Base-by-base conservation (phyloP, 2,329 filamentous ascomycete genomes). In the Ilyonectria mors-panacis region DNA sequence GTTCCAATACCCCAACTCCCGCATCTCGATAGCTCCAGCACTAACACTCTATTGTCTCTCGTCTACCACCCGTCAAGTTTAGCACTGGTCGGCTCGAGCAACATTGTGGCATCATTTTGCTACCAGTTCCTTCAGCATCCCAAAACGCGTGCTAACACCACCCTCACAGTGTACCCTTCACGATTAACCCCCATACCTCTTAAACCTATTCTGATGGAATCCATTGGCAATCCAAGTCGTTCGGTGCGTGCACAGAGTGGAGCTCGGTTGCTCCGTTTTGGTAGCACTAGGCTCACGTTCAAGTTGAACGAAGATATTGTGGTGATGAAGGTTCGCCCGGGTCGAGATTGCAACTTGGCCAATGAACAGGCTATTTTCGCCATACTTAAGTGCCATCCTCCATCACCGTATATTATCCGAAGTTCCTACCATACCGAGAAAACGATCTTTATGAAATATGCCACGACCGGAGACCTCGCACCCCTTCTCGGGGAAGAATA, bases 381-480 rank as follows among this genome's bases (percentile, higher is more conserved):
- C 19, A 60, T 45, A 21, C 44, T 70, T 10, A 44, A 68, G 15
- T 26, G 51, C 17, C 61, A 68, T 48, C 57, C 65, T 37, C 51
- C 26, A 6, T 70, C 65, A 45, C 65, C 68, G 5, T 70, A 65
- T 13, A 70, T 68, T 50, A 26, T 70, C 26, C 54, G 47, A 33
- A 60, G 61, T 39, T 63, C 65, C 28, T 42, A 65, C 23, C 26
- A 45, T 9, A 63, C 51, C 19, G 19, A 58, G 23, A 51, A 61
- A 17, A 62, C 56, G 4, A 70, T 65, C 42, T 69, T 69, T 35
- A 12, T 69, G 6, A 61, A 69, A 44, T 67, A 51, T 65, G 60
- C 45, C 50, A 21, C 45, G 19, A 30, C 50, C 13, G 64, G 57
- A 12, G 51, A 63, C 47, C 23, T 69, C 7, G 51, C 53, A 12